Evolutionary conservation across 768 basidiomycete species (phyloP), one percentile per base, ranked within the genome.

Genomic region (Hericium alpestre): DNA sequence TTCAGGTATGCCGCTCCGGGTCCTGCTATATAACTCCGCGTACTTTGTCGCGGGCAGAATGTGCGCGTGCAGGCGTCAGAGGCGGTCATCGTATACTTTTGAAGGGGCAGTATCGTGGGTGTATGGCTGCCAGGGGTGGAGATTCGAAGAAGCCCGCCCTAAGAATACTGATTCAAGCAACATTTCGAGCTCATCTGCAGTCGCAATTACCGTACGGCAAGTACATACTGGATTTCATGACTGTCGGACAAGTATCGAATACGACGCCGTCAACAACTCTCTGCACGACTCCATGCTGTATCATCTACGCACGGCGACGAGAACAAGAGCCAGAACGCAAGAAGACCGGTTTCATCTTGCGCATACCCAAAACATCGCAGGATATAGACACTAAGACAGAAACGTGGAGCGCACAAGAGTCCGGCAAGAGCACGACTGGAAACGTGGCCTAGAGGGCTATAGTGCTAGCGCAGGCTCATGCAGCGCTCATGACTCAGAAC

Each of bases 401-500:
- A 66, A 78, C 76, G 11, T 86, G 79, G 64, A 83, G 79, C 58
- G 81, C 81, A 1, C 77, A 80, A 64, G 71, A 75, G 23, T 73
- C 76, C 57, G 75, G 82, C 23, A 77, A 76, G 56, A 76, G 74
- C 38, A 74, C 78, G 46, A 75, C 79, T 48, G 72, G 74, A 27
- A 75, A 75, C 60, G 68, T 2, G 82, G 82, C 51, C 71, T 92
- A 41, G 87, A 90, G 63, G 79, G 81, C 53, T 23, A 23, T 4
- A 23, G 23, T 4, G 23, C 23, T 23, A 23, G 23, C 23, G 23
- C n/a, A n/a, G n/a, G n/a, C 23, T 23, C 2, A 23, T 23, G 23
- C 23, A 23, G 23, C 23, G 23, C 72, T 93, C 27, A 87, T 91
- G 82, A n/a, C n/a, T n/a, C n/a, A n/a, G n/a, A 79, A 82, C 54